Evolutionary conservation across 345 rosid species (phyloP).

Genomic region (Abelmoschus esculentus): DNA sequence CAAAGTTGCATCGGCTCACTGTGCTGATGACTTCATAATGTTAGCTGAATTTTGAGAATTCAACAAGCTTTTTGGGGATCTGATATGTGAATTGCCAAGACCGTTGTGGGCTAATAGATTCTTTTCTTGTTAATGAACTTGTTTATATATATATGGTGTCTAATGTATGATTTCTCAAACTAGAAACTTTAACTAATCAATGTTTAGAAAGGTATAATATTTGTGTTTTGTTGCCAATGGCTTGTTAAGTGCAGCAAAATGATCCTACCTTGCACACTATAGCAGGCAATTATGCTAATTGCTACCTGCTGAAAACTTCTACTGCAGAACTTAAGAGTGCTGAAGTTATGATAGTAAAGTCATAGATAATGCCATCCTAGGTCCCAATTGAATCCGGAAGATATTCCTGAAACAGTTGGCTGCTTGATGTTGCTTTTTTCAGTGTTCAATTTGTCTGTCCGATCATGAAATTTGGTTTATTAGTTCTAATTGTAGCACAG

Average conservation of each 20-base stretch:
- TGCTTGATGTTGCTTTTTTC: background rate
- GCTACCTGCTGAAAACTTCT: background rate
- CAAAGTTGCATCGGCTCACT: background rate
- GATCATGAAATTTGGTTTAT: background rate
- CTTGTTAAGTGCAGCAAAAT: background rate
- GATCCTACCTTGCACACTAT: background rate
- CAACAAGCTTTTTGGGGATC: background rate
- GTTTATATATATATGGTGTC: background rate
- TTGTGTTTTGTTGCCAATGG: background rate
- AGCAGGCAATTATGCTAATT: background rate
- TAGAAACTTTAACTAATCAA: background rate
- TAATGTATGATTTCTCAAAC: background rate
- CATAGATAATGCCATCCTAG: background rate
- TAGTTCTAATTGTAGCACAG: background rate
- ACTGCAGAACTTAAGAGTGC: background rate
- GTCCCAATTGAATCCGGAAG: background rate
- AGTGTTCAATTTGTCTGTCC: background rate
- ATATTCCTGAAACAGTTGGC: background rate
- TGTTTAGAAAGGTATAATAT: background rate
- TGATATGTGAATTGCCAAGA: background rate
- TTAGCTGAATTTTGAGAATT: background rate
- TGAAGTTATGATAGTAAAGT: background rate
- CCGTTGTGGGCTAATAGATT: too few relatives aligned
- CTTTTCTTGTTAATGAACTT: background rate
- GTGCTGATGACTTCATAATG: background rate